Percentiles rank a stretch among this genome's conserved stretches.
These are phyloP conservation scores for Kodamaea kakaduensis DNA, from an alignment of 805 yeast species.

Conservation along the genomic window DNA sequence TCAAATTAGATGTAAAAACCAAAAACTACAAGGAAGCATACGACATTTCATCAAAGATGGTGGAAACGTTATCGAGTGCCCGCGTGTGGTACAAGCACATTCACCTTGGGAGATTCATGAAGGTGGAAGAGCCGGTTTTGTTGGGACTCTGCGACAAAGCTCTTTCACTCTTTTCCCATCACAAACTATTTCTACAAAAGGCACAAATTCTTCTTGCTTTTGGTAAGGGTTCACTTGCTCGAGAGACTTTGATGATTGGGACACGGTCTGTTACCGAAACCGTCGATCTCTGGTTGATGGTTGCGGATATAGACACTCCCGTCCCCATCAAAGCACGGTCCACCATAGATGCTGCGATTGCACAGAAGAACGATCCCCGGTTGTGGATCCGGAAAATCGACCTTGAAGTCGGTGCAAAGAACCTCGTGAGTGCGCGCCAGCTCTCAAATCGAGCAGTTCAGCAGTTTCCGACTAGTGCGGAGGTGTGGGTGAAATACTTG, in stretches of 20 bases:
- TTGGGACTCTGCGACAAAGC: slow-evolving; percentile 48
- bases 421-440: slow-evolving; percentile 48
- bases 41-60: slow-evolving; percentile 34
- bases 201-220: slow-evolving; percentile 48
- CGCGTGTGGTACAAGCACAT: slow-evolving; percentile 62
- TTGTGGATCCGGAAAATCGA: slow-evolving; percentile 57
- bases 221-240: slow-evolving; percentile 36
- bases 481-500: slow-evolving; percentile 65
- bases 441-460: slow-evolving; percentile 57
- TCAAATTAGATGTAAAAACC: slow-evolving; percentile 54
- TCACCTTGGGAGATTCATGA: slow-evolving; percentile 43
- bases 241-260: slow-evolving; percentile 47
- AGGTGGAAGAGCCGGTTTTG: slow-evolving; percentile 11
- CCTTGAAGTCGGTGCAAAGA: slow-evolving; percentile 52
- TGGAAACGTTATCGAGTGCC: slow-evolving; percentile 28
- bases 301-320: slow-evolving; percentile 42
- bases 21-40: slow-evolving; percentile 40
- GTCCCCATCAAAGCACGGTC: slow-evolving; percentile 60
- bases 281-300: slow-evolving; percentile 50
- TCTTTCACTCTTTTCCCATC: slow-evolving; percentile 45
- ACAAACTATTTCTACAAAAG: slow-evolving; percentile 57
- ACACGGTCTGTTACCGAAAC: slow-evolving; percentile 44
- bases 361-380: slow-evolving; percentile 43
- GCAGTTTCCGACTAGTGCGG: slow-evolving; percentile 53
- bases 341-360: slow-evolving; percentile 60